Base-by-base conservation (phyloP, 179 eudicot species). In the Silene coronaria region DNA sequence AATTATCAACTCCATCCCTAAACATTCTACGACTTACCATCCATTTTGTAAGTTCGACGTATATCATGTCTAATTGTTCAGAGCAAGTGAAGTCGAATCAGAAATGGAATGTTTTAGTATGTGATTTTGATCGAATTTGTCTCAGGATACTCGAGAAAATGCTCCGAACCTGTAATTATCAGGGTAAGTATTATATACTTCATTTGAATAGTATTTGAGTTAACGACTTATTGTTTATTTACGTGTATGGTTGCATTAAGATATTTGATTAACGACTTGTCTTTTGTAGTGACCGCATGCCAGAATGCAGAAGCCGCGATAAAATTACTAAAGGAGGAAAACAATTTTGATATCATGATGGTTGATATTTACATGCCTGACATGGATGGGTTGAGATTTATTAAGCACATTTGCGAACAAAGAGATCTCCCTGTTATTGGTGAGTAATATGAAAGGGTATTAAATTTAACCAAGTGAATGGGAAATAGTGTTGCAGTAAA, bases 381-480 rank as follows among this genome's bases (percentile, higher is more conserved):
- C 58, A 59, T 72, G 62, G 71, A 82, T 38, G 83, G 83, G 5
- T 53, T 74, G n/a, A 63, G 57, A 65, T 67, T 80, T 36, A 30
- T 83, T 12, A 67, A 65, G n/a, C 48, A 13, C 48, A 65, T 80
- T 19, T 53, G 45, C 16, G 27, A 67, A 36, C 60, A 74, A 16
- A 76, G 42, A 32, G 71, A 80, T 59, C 59, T 80, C 14, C 85
- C 83, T 5, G 74, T 83, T 42, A 72, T 83, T 45, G 57, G 85
- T n/a, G n/a, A n/a, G n/a, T n/a, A n/a, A n/a, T n/a, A n/a, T n/a
- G n/a, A n/a, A n/a, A n/a, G n/a, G n/a, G n/a, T n/a, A n/a, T n/a
- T n/a, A n/a, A n/a, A n/a, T n/a, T n/a, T n/a, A n/a, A n/a, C n/a
- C n/a, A n/a, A n/a, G n/a, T n/a, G n/a, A n/a, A n/a, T n/a, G n/a